Evolutionary conservation across 768 basidiomycete species (phyloP).

Genomic region (Hygrocybe coccinea): DNA sequence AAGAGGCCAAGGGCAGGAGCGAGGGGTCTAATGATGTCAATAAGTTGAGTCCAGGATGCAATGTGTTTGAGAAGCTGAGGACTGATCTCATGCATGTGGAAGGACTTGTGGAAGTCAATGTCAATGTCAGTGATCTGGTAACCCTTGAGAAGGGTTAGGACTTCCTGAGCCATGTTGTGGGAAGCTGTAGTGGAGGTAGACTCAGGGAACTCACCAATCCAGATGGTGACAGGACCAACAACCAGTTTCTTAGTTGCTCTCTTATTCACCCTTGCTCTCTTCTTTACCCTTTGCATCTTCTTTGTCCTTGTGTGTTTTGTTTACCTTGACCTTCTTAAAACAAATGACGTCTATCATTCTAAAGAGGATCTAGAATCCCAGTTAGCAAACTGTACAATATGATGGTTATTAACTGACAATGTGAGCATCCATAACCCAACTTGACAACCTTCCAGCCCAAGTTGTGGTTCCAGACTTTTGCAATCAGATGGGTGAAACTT

Average conservation of each 20-base stretch:
- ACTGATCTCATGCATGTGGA: conserved; percentile 24
- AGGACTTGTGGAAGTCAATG: conserved; percentile 31
- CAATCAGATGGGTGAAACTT: conserved; percentile 33
- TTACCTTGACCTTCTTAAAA: conserved; percentile 24
- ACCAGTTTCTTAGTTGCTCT: conserved; percentile 13
- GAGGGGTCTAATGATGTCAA: conserved; percentile 27
- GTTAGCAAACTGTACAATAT: conserved; percentile 28
- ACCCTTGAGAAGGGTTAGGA: conserved; percentile 30
- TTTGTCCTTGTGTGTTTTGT: conserved; percentile 13
- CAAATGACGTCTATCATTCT: conserved; percentile 32
- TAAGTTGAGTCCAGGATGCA: conserved; percentile 21
- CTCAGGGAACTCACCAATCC: conserved; percentile 29
- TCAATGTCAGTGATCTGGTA: conserved; percentile 30
- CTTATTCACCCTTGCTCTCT: conserved; percentile 16
- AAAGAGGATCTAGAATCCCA: conserved; percentile 28
- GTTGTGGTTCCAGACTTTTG: conserved; percentile 27
- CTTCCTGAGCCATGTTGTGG: conserved; percentile 26
- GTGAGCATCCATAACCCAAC: conserved; percentile 26
- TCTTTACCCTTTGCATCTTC: conserved; percentile 9
- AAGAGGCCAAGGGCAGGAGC: conserved; percentile 32
- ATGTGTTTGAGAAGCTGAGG: conserved; percentile 29
- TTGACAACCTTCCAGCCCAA: conserved; percentile 27
- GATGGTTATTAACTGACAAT: conserved; percentile 23
- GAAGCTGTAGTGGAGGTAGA: conserved; percentile 27
- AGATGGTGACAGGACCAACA: conserved; percentile 32